Evolutionary conservation across 176 grass and related monocot genomes (phyloP).

Genomic region (Carex myosuroides): DNA sequence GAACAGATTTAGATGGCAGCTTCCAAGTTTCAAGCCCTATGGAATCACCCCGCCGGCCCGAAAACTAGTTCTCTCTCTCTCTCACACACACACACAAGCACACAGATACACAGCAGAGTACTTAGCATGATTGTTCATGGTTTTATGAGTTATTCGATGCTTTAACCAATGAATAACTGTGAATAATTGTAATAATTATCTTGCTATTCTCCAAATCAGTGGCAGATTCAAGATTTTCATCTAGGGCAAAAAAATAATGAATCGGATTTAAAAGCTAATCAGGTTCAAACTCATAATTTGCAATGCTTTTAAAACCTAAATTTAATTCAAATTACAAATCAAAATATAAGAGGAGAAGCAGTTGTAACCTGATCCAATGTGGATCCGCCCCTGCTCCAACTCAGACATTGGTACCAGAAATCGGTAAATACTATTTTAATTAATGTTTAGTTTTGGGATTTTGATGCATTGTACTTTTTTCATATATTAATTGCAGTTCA

Average conservation of each 20-base stretch:
- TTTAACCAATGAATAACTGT: neutral
- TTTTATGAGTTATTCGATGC: neutral
- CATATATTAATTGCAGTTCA: constrained; percentile 45
- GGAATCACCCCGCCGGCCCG: constrained; percentile 89
- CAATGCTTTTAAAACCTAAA: too few relatives aligned
- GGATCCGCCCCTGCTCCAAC: too few relatives aligned
- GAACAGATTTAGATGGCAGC: constrained; percentile 39
- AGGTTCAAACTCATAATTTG: too few relatives aligned
- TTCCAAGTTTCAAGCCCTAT: constrained; percentile 79
- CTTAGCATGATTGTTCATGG: neutral
- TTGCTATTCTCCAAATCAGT: too few relatives aligned
- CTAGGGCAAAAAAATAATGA: too few relatives aligned
- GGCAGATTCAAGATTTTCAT: too few relatives aligned
- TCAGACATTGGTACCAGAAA: neutral
- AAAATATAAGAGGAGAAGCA: too few relatives aligned
- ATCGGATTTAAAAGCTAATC: too few relatives aligned
- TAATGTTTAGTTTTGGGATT: neutral
- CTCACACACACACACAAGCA: neutral
- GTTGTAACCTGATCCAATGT: too few relatives aligned
- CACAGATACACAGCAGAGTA: neutral
- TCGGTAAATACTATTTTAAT: neutral
- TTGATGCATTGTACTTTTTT: neutral
- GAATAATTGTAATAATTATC: neutral
- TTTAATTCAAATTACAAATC: too few relatives aligned
- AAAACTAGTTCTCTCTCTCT: constrained; percentile 60